Evolutionary conservation across 2,329 filamentous ascomycete genomes (phyloP), one percentile per base, ranked within the genome.

Genomic region (Boeremia exigua): DNA sequence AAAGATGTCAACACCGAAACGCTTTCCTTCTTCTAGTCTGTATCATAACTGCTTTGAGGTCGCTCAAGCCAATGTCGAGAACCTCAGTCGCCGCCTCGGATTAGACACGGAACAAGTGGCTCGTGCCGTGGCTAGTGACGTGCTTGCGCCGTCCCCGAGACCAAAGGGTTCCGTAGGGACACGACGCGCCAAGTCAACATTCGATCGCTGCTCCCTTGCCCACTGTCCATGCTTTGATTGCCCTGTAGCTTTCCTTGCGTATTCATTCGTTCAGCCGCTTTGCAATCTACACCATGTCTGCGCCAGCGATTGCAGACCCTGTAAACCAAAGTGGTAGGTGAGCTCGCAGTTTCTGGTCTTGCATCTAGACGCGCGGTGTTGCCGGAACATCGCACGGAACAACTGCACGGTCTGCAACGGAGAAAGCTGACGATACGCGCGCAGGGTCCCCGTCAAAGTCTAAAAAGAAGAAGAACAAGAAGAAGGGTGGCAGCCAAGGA

Each of bases 381-480:
- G 33, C 28, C 34, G 37, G 39, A 47, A 37, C n/a, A 25, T 34
- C 32, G 30, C 15, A 32, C 14, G 19, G 19, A 23, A 23, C 19
- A 23, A 23, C 19, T 23, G 43, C 19, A 37, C 15, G n/a, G 37
- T 19, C 5, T 17, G 2, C n/a, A 25, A 14, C 30, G 23, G n/a
- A 27, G 6, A 12, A 1, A 12, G 54, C 69, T 73, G 50, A 72
- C 63, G 15, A 14, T 32, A 32, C 6, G 43, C 37, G 17, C 23
- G 2, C 45, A 75, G 73, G 68, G 25, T 56, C 66, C 29, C 46
- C 66, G 4, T 69, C 71, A 12, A 77, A 76, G 52, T 74, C 69
- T 32, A 75, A 74, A 46, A 77, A 76, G 66, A 77, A 75, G 70
- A 75, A 72, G 67, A 76, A 71, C 43, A 75, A 75, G 68, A 76